Conservation (phyloP, 1,284 basidiomycete species). For the Trametes polyzona region DNA sequence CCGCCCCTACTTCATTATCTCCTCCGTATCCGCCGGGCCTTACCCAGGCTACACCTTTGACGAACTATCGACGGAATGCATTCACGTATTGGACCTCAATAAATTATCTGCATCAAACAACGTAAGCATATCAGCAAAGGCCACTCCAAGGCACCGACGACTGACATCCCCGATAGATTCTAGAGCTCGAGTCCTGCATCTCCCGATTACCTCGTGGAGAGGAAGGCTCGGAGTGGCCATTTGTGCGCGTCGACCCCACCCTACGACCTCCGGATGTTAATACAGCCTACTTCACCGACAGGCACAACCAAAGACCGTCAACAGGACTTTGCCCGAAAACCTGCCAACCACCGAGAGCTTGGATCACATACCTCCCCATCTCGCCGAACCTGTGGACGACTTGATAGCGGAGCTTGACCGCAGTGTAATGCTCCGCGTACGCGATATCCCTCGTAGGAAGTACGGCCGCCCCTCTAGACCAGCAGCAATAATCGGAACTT, state of each 20-base stretch:
- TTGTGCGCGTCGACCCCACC: too few relatives aligned
- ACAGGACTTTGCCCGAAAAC: slow-evolving; percentile 48
- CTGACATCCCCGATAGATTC: background rate
- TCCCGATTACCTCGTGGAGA: background rate
- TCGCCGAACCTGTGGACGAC: slow-evolving; percentile 50
- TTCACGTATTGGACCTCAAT: slow-evolving; percentile 58
- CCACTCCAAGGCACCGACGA: background rate
- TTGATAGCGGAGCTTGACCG: slow-evolving; percentile 57
- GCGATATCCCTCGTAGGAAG: slow-evolving; percentile 52
- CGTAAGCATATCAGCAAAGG: slow-evolving; percentile 8
- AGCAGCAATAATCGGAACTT: too few relatives aligned
- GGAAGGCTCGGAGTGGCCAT: background rate
- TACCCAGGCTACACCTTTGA: slow-evolving; percentile 51
- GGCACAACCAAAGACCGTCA: slow-evolving; percentile 52
- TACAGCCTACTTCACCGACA: slow-evolving; percentile 29
- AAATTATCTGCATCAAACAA: slow-evolving; percentile 19
- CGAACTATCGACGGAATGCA: slow-evolving; percentile 63
- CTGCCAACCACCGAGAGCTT: slow-evolving; percentile 32
- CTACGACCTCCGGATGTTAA: too few relatives aligned
- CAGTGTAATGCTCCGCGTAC: slow-evolving; percentile 66
- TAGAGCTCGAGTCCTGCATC: background rate
- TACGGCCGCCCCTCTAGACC: slow-evolving; percentile 35
- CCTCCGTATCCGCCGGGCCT: slow-evolving; percentile 66
- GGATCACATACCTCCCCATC: slow-evolving; percentile 46
- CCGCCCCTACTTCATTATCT: slow-evolving; percentile 59